Percentiles rank a stretch among this genome's conserved stretches.
Conservation (phyloP, 495 filamentous ascomycete species). For the Massariosphaeria phaeospora region DNA sequence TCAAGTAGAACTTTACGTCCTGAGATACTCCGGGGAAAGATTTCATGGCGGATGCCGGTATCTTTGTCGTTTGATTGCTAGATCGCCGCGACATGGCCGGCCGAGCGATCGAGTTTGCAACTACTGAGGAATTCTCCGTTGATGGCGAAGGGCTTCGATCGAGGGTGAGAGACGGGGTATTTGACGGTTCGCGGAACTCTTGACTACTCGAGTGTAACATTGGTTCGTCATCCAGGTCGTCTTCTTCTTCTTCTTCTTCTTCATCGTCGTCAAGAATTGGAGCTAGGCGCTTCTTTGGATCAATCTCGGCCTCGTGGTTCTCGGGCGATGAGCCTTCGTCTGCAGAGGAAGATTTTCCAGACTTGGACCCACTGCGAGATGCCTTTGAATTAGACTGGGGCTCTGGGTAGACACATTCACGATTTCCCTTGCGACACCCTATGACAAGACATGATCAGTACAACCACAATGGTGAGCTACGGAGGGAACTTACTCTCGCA, state of each 20-base stretch:
- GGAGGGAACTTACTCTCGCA: slow-evolving; percentile 66
- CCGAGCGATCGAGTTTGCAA: background rate
- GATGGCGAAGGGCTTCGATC: slow-evolving; percentile 37
- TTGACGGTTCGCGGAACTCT: slow-evolving; percentile 30
- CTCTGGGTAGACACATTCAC: slow-evolving; percentile 80
- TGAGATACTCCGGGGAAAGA: slow-evolving; percentile 17
- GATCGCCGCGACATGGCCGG: slow-evolving; percentile 17
- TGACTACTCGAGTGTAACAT: background rate
- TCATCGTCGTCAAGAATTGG: slow-evolving; percentile 67
- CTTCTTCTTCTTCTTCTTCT: slow-evolving; percentile 43
- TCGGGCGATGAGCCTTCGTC: slow-evolving; percentile 49
- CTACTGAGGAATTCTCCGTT: slow-evolving; percentile 32
- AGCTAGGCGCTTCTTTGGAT: slow-evolving; percentile 51
- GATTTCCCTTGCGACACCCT: slow-evolving; percentile 80
- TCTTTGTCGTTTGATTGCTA: slow-evolving; percentile 20
- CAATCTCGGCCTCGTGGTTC: slow-evolving; percentile 49
- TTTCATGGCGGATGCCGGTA: slow-evolving; percentile 16
- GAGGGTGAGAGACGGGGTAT: slow-evolving; percentile 33
- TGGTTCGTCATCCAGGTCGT: background rate
- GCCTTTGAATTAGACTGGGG: slow-evolving; percentile 48
- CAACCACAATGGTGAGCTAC: background rate
- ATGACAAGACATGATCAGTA: slow-evolving; percentile 1
- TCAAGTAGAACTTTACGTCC: slow-evolving; percentile 72
- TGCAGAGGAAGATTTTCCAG: slow-evolving; percentile 44
- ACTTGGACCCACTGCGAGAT: slow-evolving; percentile 34